Conservation (phyloP, 495 filamentous ascomycete genomes). For the Antarctomyces pellizariae region DNA sequence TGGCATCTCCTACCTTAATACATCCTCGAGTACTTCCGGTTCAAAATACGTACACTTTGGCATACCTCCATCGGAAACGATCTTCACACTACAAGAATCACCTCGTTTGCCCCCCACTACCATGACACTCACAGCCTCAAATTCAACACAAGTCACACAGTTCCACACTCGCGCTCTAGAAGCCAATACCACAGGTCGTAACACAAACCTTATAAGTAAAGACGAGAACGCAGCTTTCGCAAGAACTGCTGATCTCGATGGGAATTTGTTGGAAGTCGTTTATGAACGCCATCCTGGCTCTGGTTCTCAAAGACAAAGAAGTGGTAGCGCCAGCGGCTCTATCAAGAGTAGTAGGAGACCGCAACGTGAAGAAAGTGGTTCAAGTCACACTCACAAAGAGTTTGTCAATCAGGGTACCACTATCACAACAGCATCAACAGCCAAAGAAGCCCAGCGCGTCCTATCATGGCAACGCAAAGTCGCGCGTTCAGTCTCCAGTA, state of each 20-base stretch:
- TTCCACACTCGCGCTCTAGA: constrained; percentile 20
- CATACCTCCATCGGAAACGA: constrained; percentile 8
- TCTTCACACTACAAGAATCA: constrained; percentile 20
- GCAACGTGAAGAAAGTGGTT: constrained; percentile 14
- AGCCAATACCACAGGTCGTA: constrained; percentile 13
- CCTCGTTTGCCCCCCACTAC: constrained; percentile 13
- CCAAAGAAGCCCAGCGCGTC: constrained; percentile 21
- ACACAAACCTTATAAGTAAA: constrained; percentile 6
- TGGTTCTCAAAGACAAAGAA: too few relatives aligned
- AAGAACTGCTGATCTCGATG: constrained; percentile 23
- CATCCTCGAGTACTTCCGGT: constrained; percentile 14
- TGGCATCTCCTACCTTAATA: constrained; percentile 41
- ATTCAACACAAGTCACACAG: constrained; percentile 18
- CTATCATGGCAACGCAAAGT: constrained; percentile 26
- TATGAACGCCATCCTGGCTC: constrained; percentile 15
- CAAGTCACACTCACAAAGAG: neutral
- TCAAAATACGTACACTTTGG: constrained; percentile 12
- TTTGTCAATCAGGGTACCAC: constrained; percentile 9
- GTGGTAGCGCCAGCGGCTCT: too few relatives aligned
- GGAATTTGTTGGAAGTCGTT: constrained; percentile 26
- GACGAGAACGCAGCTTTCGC: constrained; percentile 5
- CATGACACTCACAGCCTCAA: constrained; percentile 18
- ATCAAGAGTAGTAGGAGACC: too few relatives aligned
- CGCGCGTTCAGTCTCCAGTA: constrained; percentile 10
- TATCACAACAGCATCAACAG: constrained; percentile 15